Evolutionary conservation across 192 early-diverging fungal species (phyloP).

Genomic region (Umbelopsis sp.): DNA sequence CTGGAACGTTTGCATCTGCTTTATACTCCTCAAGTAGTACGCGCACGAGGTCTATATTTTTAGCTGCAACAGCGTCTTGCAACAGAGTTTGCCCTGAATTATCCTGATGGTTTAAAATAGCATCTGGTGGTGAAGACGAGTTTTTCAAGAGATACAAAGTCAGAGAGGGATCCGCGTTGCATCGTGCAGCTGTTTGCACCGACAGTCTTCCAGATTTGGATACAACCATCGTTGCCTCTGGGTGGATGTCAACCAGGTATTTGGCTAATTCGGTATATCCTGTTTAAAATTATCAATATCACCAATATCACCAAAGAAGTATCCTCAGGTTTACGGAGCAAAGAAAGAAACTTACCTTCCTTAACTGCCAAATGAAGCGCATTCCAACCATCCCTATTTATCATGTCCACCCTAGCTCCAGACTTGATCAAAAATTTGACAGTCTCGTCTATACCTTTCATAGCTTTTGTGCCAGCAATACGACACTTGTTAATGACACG

Average conservation of each 20-base stretch:
- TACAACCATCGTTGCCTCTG: conserved; percentile 15
- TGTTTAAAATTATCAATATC: conserved; percentile 7
- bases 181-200: conserved; percentile 40
- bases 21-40: conserved; percentile 26
- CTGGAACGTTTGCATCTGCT: conserved; percentile 27
- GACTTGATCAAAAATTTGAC: conserved; percentile 29
- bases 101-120: conserved; percentile 33
- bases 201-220: conserved; percentile 46
- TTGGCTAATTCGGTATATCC: conserved; percentile 31
- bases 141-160: conserved; percentile 1
- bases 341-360: conserved; percentile 29
- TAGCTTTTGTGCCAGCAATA: conserved; percentile 25
- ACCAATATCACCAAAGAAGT: not conserved
- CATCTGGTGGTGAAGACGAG: not conserved
- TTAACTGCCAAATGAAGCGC: conserved; percentile 49
- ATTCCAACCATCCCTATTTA: conserved; percentile 45
- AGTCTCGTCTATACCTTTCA: conserved; percentile 38
- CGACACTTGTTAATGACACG: not conserved
- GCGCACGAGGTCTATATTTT: conserved; percentile 30
- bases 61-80: conserved; percentile 35
- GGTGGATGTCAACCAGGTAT: conserved; percentile 32
- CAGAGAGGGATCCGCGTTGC: not conserved
- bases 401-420: conserved; percentile 33
- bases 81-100: conserved; percentile 41
- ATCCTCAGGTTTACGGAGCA: not conserved